Conservation (phyloP, 2,329 filamentous ascomycete species). For the Penicillium sp. region DNA sequence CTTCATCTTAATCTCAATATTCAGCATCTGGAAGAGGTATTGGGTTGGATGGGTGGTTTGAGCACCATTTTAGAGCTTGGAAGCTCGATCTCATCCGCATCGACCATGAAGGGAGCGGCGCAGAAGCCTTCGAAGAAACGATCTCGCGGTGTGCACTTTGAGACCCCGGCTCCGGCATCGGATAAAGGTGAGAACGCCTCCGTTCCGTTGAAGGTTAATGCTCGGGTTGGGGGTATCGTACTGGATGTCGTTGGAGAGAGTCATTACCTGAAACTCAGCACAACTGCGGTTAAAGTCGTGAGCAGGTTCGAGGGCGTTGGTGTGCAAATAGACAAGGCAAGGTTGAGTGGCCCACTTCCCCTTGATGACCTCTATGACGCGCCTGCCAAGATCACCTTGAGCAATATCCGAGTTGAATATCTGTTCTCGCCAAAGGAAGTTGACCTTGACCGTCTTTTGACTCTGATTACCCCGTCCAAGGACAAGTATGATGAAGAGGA, state of each 20-base stretch:
- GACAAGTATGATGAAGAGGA: slow-evolving; percentile 85
- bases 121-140: slow-evolving; percentile 32
- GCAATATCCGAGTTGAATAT: slow-evolving; percentile 69
- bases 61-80: slow-evolving; percentile 88
- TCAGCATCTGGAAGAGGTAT: slow-evolving; percentile 76
- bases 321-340: slow-evolving; percentile 71
- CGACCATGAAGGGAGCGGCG: slow-evolving; percentile 47
- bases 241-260: slow-evolving; percentile 73
- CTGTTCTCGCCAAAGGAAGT: slow-evolving; percentile 68
- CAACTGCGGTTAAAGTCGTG: slow-evolving; percentile 77
- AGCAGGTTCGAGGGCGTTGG: slow-evolving; percentile 70
- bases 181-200: slow-evolving; percentile 15
- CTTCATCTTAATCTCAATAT: slow-evolving; percentile 74
- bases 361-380: slow-evolving; percentile 49
- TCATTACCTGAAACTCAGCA: slow-evolving; percentile 70
- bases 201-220: slow-evolving; percentile 62
- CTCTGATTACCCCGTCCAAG: slow-evolving; percentile 86
- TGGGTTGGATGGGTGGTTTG: slow-evolving; percentile 84
- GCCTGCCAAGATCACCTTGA: slow-evolving; percentile 61
- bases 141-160: slow-evolving; percentile 57
- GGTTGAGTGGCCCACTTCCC: slow-evolving; percentile 67
- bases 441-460: slow-evolving; percentile 78
- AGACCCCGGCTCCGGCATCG: slow-evolving; percentile 41
- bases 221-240: slow-evolving; percentile 72
- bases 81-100: slow-evolving; percentile 73